phyloP scores from a whole-genome alignment of 495 filamentous ascomycete species.

The Podospora pseudopauciseta region DNA sequence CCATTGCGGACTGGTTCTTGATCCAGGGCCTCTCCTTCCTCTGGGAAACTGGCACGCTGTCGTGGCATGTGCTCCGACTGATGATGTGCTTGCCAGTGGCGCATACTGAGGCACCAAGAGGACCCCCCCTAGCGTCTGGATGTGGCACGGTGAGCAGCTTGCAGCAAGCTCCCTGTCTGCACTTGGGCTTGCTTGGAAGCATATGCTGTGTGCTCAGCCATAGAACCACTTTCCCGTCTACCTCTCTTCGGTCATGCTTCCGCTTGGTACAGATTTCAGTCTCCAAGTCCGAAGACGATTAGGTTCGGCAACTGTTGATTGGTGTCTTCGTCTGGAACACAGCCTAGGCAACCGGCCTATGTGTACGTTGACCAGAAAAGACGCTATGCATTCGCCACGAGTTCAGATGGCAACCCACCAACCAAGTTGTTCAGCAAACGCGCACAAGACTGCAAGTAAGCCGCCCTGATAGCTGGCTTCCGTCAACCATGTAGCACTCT shows the following conservation, averaged over 20 bases:
- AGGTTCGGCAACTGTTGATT: background rate
- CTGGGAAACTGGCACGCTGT: background rate
- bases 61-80: background rate
- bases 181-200: slow-evolving; percentile 7
- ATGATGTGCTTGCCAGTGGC: slow-evolving; percentile 1
- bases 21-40: no score
- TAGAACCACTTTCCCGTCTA: background rate
- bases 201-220: background rate
- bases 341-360: background rate
- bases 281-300: background rate
- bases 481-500: background rate
- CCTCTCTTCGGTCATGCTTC: background rate
- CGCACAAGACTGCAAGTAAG: background rate
- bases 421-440: background rate
- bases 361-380: slow-evolving; percentile 2
- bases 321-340: background rate
- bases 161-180: slow-evolving; percentile 10
- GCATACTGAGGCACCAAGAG: slow-evolving; percentile 6
- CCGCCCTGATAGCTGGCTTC: background rate
- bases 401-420: background rate
- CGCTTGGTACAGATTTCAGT: no score
- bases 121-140: slow-evolving; percentile 5
- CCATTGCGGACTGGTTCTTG: background rate
- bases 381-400: background rate
- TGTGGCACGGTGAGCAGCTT: slow-evolving; percentile 20